Percentiles rank a stretch among this genome's conserved stretches.
Evolutionary conservation across 2,329 filamentous ascomycete genomes (phyloP).

Genomic region (Verticillium nonalfalfae): DNA sequence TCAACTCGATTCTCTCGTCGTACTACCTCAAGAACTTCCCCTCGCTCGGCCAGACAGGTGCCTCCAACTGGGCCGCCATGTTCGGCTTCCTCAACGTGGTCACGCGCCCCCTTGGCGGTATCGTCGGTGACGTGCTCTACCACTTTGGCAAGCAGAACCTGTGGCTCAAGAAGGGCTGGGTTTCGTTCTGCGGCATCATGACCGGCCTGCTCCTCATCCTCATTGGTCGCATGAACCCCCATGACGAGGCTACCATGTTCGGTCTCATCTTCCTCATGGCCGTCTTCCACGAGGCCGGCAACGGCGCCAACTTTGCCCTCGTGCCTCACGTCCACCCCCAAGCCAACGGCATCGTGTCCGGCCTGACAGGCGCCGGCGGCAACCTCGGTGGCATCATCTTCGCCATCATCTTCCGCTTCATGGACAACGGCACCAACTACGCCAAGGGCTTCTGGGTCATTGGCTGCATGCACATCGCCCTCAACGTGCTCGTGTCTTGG

Average conservation of each 20-base stretch:
- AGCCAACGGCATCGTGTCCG: slow-evolving; percentile 74
- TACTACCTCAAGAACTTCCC: slow-evolving; percentile 58
- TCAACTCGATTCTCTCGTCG: slow-evolving; percentile 52
- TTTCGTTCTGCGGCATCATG: slow-evolving; percentile 53
- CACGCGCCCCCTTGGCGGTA: slow-evolving; percentile 60
- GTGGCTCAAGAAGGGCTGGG: slow-evolving; percentile 49
- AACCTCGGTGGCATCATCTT: slow-evolving; percentile 85
- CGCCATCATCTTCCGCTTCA: slow-evolving; percentile 75
- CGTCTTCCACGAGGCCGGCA: slow-evolving; percentile 77
- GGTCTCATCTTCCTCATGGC: slow-evolving; percentile 72
- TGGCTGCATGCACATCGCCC: slow-evolving; percentile 63
- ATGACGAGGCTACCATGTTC: slow-evolving; percentile 59
- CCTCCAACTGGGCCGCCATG: slow-evolving; percentile 61
- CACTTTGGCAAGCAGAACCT: slow-evolving; percentile 25
- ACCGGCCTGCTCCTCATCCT: slow-evolving; percentile 56
- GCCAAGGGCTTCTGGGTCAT: slow-evolving; percentile 74
- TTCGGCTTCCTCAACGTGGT: slow-evolving; percentile 70
- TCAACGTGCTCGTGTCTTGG: slow-evolving; percentile 60
- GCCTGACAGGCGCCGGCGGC: slow-evolving; percentile 70
- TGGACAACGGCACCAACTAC: slow-evolving; percentile 56
- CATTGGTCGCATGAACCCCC: slow-evolving; percentile 58
- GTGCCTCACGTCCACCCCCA: slow-evolving; percentile 81
- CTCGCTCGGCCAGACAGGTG: slow-evolving; percentile 45
- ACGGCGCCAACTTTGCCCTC: slow-evolving; percentile 80
- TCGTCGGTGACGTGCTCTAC: slow-evolving; percentile 45